Conservation (phyloP, 2,329 filamentous ascomycete species). For the Helotiales sp. region DNA sequence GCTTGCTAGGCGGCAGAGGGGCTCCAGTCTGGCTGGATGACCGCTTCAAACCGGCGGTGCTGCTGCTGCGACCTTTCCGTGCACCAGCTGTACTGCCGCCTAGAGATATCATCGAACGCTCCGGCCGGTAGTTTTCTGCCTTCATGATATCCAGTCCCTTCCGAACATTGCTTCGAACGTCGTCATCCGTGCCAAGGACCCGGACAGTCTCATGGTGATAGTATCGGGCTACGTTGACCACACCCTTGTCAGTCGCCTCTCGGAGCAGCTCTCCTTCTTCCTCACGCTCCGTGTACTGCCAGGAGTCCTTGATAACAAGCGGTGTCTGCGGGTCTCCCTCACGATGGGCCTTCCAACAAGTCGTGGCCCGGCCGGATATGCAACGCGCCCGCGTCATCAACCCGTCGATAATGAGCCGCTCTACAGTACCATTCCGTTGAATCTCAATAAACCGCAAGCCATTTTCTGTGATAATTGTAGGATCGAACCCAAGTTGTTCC, state of each 20-base stretch:
- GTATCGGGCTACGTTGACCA: constrained; percentile 49
- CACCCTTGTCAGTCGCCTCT: constrained; percentile 45
- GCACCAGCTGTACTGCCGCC: constrained; percentile 28
- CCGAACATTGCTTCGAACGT: constrained; percentile 43
- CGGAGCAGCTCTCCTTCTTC: constrained; percentile 50
- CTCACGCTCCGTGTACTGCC: constrained; percentile 49
- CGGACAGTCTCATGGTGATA: constrained; percentile 51
- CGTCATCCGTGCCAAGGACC: constrained; percentile 43
- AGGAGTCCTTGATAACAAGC: constrained; percentile 54
- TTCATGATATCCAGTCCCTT: constrained; percentile 42
- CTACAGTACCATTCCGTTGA: constrained; percentile 43
- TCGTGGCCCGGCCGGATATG: constrained; percentile 49
- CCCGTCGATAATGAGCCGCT: constrained; percentile 49
- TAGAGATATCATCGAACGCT: constrained; percentile 34
- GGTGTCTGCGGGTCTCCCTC: constrained; percentile 41
- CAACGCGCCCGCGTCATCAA: constrained; percentile 45
- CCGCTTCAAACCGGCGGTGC: constrained; percentile 27
- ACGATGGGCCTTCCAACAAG: constrained; percentile 51
- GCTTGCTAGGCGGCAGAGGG: constrained; percentile 41
- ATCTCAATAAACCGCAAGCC: constrained; percentile 49
- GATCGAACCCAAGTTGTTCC: constrained; percentile 54
- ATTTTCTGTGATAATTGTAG: constrained; percentile 46
- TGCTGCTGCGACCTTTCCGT: constrained; percentile 27
- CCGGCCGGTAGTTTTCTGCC: constrained; percentile 44
- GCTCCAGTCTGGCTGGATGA: constrained; percentile 14